Conservation (phyloP, 768 basidiomycete species). For the Rhodotorula paludigena region DNA sequence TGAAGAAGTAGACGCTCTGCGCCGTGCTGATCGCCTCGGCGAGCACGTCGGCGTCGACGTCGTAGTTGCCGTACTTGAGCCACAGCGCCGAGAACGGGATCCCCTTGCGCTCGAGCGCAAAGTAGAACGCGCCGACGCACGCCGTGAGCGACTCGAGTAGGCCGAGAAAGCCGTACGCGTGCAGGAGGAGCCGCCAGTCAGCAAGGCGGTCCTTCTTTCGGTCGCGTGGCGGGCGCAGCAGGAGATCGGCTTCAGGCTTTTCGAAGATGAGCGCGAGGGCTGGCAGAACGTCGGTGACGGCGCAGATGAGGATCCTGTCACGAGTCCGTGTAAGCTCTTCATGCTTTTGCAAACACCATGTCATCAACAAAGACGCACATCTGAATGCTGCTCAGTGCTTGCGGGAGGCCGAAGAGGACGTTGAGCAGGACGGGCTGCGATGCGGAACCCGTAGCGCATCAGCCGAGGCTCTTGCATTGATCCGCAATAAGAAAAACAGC, state of each 20-base stretch:
- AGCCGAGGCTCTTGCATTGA: no score
- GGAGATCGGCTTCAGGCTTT: constrained; percentile 59
- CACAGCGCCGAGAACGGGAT: constrained; percentile 54
- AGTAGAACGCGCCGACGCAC: constrained; percentile 47
- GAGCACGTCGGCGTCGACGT: constrained; percentile 46
- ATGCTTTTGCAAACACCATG: no score
- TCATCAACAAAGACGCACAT: no score
- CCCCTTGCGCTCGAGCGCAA: constrained; percentile 42
- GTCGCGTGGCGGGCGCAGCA: constrained; percentile 57
- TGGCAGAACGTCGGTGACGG: constrained; percentile 58
- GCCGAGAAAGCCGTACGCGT: constrained; percentile 60
- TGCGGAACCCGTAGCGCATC: no score
- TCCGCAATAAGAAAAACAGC: neutral
- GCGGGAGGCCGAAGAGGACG: constrained; percentile 58
- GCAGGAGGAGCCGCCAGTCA: constrained; percentile 55
- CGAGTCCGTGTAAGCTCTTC: no score
- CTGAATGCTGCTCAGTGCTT: constrained; percentile 57
- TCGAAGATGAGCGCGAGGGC: constrained; percentile 58
- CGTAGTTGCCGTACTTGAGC: constrained; percentile 54
- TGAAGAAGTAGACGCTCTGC: constrained; percentile 56
- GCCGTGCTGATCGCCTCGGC: constrained; percentile 49
- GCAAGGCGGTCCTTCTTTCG: constrained; percentile 58
- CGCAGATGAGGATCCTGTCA: constrained; percentile 57
- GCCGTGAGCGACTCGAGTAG: constrained; percentile 54
- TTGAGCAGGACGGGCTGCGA: constrained; percentile 55